These are phyloP conservation scores for Sarcodon sp. DNA, from an alignment of 768 basidiomycete genomes.

Conservation along the genomic window DNA sequence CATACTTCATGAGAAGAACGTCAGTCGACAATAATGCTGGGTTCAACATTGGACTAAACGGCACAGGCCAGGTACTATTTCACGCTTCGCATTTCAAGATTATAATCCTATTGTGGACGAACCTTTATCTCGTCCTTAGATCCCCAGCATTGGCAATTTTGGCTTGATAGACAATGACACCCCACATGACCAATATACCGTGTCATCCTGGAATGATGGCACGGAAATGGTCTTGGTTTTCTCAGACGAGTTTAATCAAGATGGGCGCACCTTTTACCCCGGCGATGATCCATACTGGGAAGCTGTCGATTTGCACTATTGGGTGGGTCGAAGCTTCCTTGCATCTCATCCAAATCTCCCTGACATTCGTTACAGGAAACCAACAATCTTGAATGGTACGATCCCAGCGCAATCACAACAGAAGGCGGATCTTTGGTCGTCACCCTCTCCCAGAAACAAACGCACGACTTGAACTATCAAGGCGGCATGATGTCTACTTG, in stretches of 20 bases:
- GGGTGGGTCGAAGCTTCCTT: conserved; percentile 26
- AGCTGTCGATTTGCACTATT: conserved; percentile 71
- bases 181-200: conserved; percentile 42
- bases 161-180: conserved; percentile 72
- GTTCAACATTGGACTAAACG: conserved; percentile 35
- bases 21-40: conserved; percentile 21
- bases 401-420: conserved; percentile 69
- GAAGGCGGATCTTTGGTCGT: conserved; percentile 62
- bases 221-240: conserved; percentile 56
- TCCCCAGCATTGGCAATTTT: conserved; percentile 29
- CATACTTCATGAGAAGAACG: conserved; percentile 12
- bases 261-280: conserved; percentile 72
- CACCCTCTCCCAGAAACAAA: conserved; percentile 51
- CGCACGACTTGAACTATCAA: conserved; percentile 61
- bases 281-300: conserved; percentile 88
- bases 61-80: conserved; percentile 26
- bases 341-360: not conserved
- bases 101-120: not conserved
- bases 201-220: conserved; percentile 38
- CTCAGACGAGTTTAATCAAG: conserved; percentile 79
- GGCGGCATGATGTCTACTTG: conserved; percentile 53
- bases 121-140: conserved; percentile 1
- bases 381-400: conserved; percentile 61
- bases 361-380: conserved; percentile 7
- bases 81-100: conserved; percentile 1